These are phyloP conservation scores for Casuarina glauca DNA, from an alignment of 306 rosid genomes.

Conservation along the genomic window DNA sequence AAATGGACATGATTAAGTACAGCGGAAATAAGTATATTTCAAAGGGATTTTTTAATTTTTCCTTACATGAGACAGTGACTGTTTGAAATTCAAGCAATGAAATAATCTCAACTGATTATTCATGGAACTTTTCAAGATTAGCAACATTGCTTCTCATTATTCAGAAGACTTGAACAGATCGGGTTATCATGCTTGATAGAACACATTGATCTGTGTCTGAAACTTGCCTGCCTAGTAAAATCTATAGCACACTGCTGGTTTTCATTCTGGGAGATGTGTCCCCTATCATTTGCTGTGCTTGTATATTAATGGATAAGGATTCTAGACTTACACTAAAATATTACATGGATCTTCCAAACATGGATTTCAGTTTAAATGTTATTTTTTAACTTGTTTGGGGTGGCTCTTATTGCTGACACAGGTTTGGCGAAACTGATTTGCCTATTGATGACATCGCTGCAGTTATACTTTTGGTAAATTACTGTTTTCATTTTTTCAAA, in stretches of 20 bases:
- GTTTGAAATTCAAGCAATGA: background rate
- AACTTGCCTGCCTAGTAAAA: background rate
- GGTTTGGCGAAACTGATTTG: conserved; percentile 88
- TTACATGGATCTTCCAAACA: background rate
- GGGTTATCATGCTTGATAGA: conserved; percentile 12
- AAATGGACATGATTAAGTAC: background rate
- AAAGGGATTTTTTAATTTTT: background rate
- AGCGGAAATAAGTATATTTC: background rate
- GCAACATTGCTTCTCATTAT: background rate
- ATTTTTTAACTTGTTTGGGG: conserved; percentile 10
- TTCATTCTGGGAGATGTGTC: background rate
- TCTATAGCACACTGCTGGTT: background rate
- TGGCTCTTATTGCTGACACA: conserved; percentile 43
- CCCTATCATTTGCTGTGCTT: background rate
- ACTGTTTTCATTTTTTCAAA: background rate
- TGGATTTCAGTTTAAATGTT: background rate
- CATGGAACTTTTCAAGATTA: background rate
- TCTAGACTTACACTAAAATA: conserved; percentile 1
- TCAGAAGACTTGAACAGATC: background rate
- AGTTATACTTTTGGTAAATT: conserved; percentile 79
- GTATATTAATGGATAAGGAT: conserved; percentile 3
- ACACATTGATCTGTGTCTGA: background rate
- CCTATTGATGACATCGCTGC: conserved; percentile 96
- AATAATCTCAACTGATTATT: background rate
- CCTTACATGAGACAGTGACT: background rate